A percentile compares a stretch with the other conserved stretches of the same genome.
Evolutionary conservation across 257 asterid genomes (phyloP).

Genomic region (Fraxinus anomala): DNA sequence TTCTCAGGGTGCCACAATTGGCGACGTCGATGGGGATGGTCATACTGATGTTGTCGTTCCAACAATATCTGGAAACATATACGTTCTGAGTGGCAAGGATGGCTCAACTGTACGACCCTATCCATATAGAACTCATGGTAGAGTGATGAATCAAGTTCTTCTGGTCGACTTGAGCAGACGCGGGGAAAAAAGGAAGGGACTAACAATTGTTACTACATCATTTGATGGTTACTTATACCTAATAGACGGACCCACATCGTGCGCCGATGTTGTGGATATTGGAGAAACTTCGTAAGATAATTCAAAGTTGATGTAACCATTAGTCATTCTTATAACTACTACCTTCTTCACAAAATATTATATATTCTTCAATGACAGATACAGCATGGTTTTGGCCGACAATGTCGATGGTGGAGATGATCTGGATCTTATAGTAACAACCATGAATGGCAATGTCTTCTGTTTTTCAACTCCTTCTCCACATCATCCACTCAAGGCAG

Average conservation of each 20-base stretch:
- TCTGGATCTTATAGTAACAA: conserved; percentile 92
- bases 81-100: conserved; percentile 95
- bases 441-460: conserved; percentile 99
- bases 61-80: conserved; percentile 94
- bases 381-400: conserved; percentile 99
- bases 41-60: conserved; percentile 94
- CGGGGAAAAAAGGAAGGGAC: conserved; percentile 87
- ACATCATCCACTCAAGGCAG: conserved; percentile 94
- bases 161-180: conserved; percentile 90
- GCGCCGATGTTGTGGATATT: conserved; percentile 99
- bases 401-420: conserved; percentile 98
- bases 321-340: conserved; percentile 19
- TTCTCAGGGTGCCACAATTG: conserved; percentile 75
- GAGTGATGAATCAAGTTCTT: conserved; percentile 95
- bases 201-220: conserved; percentile 85
- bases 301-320: conserved; percentile 13
- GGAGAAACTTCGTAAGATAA: conserved; percentile 97
- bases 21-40: conserved; percentile 98
- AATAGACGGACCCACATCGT: conserved; percentile 93
- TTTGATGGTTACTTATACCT: conserved; percentile 97
- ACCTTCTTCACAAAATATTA: conserved; percentile 18
- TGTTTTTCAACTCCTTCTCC: conserved; percentile 98
- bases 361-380: conserved; percentile 50
- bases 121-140: conserved; percentile 96
- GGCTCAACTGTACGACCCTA: conserved; percentile 84